Conservation (phyloP, 129 eudicot species). For the Helianthus tuberosus region DNA sequence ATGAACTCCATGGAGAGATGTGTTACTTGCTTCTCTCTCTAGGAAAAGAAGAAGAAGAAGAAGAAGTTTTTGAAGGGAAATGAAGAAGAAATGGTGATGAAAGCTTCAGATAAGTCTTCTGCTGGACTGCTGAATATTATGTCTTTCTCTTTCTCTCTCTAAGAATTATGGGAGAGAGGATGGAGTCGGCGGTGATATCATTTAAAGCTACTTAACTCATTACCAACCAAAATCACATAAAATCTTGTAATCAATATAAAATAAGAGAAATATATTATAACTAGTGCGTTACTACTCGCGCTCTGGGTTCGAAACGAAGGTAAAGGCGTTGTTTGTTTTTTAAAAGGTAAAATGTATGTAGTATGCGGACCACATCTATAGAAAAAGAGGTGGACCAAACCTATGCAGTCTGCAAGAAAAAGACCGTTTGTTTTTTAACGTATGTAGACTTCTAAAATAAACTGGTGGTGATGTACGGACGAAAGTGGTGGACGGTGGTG, state of each 20-base stretch:
- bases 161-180: conserved; percentile 5
- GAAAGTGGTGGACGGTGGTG: no score
- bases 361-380: no score
- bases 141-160: not conserved
- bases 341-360: no score
- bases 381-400: no score
- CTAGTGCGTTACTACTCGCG: no score
- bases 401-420: no score
- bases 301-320: no score
- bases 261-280: not conserved
- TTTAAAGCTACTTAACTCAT: conserved; percentile 14
- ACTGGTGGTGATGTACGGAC: no score
- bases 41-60: not conserved
- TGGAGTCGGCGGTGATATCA: conserved; percentile 11
- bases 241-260: no score
- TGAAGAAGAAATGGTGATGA: conserved; percentile 5
- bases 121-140: not conserved
- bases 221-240: conserved; percentile 21
- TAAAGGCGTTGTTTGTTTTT: no score
- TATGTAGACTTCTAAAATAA: no score
- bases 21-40: conserved; percentile 12
- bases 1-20: not conserved
- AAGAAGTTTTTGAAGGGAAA: not conserved
- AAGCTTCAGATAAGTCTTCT: conserved; percentile 1
- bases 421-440: no score